Base-by-base conservation (phyloP, 768 basidiomycete species). In the Rhizopogon sp. region DNA sequence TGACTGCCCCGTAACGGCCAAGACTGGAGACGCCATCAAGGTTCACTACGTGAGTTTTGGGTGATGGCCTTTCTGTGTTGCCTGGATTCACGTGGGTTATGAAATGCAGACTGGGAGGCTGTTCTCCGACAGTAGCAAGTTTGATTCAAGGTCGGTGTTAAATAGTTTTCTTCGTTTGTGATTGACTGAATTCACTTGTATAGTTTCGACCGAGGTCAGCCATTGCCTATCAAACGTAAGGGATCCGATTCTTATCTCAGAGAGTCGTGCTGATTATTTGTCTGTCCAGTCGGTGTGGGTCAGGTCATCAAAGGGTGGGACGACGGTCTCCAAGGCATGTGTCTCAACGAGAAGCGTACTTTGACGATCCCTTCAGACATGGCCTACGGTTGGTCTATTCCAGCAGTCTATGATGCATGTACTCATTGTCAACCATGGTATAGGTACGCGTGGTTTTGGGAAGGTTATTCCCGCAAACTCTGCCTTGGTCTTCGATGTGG, bases 251-350 rank as follows among this genome's bases (percentile, higher is more conserved):
- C 37, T 45, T 7, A 1, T 10, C 8, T 56, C 50, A 13, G 22
- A 7, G 31, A 39, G 10, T 20, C 33, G 25, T 40, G 14, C 51
- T 43, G 6, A 64, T 10, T 50, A 29, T 47, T 54, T 56, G 10
- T 40, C 7, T 50, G 16, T 52, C 5, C 43, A 93, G 90, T 93
- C 31, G 90, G 90, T 49, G 70, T 76, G 40, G 87, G 87, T 9
- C 89, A 91, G 63, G 90, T 93, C 50, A 93, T 93, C 66, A 77
- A 77, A 60, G 90, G 90, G 16, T 93, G 90, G 90, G 90, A 93
- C 60, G 71, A 89, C 41, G 90, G 90, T 61, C 82, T 93, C 47
- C 55, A 79, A 39, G 89, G 87, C 53, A 93, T 96, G 85, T 96
- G 94, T 66, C 66, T 92, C 39, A 76, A 80, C 56, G 94, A 97